Percentiles rank a stretch among this genome's conserved stretches.
Evolutionary conservation across 164 flowering plant genomes (phyloP).

Genomic region (Litsea cubeba): DNA sequence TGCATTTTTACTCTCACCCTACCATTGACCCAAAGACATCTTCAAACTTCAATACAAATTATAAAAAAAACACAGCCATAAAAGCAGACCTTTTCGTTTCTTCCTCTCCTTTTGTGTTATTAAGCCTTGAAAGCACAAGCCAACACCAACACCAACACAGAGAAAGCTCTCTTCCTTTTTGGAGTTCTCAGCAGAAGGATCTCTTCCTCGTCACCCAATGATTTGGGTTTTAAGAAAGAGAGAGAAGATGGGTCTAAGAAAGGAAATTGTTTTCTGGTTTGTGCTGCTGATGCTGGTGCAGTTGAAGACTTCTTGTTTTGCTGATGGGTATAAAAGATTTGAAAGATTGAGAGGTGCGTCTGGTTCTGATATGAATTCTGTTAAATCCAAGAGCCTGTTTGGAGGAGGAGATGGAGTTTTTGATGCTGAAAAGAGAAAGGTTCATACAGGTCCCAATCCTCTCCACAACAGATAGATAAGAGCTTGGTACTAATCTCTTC

Average conservation of each 20-base stretch:
- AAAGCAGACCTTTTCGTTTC: background rate
- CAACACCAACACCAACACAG: background rate
- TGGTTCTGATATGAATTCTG: background rate
- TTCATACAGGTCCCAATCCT: slow-evolving; percentile 16
- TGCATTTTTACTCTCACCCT: background rate
- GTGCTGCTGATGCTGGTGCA: slow-evolving; percentile 14
- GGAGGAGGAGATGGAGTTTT: slow-evolving; percentile 5
- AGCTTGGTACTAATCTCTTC: background rate
- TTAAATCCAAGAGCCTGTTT: background rate
- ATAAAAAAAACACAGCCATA: background rate
- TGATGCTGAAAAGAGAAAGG: slow-evolving; percentile 15
- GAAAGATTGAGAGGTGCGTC: slow-evolving; percentile 5
- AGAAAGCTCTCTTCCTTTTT: slow-evolving; percentile 1
- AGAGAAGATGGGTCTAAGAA: slow-evolving; percentile 1
- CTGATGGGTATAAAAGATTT: slow-evolving; percentile 1
- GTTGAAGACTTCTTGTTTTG: slow-evolving; percentile 1
- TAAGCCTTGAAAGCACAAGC: background rate
- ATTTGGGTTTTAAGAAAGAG: background rate
- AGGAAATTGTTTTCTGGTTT: slow-evolving; percentile 10
- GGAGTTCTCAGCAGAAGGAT: background rate
- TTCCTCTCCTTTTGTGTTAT: background rate
- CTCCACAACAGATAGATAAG: slow-evolving; percentile 13
- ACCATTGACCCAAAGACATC: background rate
- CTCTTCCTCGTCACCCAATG: background rate
- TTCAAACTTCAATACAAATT: slow-evolving; percentile 4